Evolutionary conservation across 2,329 filamentous ascomycete genomes (phyloP).

Genomic region (Colletotrichum zoysiae): DNA sequence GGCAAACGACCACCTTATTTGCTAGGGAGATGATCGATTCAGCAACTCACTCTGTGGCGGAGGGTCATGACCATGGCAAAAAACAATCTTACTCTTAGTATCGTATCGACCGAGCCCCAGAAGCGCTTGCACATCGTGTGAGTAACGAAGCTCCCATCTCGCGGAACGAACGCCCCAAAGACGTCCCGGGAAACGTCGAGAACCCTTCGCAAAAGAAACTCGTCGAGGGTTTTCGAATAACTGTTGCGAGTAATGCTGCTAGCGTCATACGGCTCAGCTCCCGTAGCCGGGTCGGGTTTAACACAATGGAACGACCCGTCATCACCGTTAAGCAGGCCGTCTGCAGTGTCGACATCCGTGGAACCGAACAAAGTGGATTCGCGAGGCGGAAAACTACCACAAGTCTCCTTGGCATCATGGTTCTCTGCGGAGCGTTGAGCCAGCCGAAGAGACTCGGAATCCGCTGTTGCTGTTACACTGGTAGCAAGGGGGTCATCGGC

Average conservation of each 20-base stretch:
- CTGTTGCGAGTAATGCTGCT: background rate
- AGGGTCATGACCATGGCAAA: too few species aligned
- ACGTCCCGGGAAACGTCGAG: background rate
- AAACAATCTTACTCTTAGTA: slow-evolving; percentile 37
- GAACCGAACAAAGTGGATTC: background rate
- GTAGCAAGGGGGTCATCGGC: too few species aligned
- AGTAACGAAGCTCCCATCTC: background rate
- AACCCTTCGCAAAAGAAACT: background rate
- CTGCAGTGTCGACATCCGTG: background rate
- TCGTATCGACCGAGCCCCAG: slow-evolving; percentile 43
- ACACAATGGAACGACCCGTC: background rate
- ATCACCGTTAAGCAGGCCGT: background rate
- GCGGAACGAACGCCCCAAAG: slow-evolving; percentile 16
- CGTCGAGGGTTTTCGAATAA: background rate
- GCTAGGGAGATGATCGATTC: background rate
- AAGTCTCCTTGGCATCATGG: background rate
- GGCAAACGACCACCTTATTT: slow-evolving; percentile 4
- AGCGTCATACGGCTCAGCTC: background rate
- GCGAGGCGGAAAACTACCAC: background rate
- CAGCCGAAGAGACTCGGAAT: background rate
- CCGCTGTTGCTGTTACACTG: background rate
- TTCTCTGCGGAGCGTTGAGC: background rate
- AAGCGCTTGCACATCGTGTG: slow-evolving; percentile 40
- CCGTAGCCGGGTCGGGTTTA: background rate
- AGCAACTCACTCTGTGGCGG: background rate